phyloP scores from a whole-genome alignment of 2,329 filamentous ascomycete species.

The Fusarium nisikadoi region DNA sequence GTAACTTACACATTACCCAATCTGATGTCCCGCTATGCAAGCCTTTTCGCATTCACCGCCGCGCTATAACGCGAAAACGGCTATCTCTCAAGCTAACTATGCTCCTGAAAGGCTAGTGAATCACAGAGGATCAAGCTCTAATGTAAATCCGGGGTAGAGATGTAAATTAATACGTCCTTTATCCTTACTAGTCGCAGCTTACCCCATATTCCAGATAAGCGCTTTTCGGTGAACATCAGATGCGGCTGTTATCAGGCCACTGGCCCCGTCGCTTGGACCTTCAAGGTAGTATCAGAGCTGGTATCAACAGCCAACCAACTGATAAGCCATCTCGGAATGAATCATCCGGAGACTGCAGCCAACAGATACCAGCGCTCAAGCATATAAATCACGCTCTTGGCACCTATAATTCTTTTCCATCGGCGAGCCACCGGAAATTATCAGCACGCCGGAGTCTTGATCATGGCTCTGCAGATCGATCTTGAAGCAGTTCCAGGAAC shows the following conservation, averaged over 20 bases:
- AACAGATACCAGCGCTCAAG: accelerated
- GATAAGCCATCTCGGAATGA: background rate
- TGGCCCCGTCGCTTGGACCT: background rate
- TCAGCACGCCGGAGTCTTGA: accelerated
- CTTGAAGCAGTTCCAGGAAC: background rate
- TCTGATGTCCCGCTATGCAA: accelerated
- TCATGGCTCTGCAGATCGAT: background rate
- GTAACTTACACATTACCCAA: accelerated
- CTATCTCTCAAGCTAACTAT: accelerated
- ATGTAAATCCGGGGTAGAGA: background rate
- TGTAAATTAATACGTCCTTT: accelerated
- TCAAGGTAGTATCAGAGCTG: accelerated
- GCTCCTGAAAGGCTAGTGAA: background rate
- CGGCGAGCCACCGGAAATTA: accelerated
- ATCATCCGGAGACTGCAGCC: background rate
- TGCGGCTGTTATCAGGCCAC: background rate
- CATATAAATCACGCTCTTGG: background rate
- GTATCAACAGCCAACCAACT: accelerated
- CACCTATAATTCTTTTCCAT: background rate
- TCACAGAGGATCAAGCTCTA: accelerated
- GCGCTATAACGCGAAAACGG: background rate
- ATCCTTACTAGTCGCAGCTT: accelerated
- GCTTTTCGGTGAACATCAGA: background rate
- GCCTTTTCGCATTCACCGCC: accelerated
- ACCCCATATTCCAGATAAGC: background rate